These are phyloP conservation scores for Gaultheria prostrata DNA, from an alignment of 148 eudicot genomes.

Conservation along the genomic window DNA sequence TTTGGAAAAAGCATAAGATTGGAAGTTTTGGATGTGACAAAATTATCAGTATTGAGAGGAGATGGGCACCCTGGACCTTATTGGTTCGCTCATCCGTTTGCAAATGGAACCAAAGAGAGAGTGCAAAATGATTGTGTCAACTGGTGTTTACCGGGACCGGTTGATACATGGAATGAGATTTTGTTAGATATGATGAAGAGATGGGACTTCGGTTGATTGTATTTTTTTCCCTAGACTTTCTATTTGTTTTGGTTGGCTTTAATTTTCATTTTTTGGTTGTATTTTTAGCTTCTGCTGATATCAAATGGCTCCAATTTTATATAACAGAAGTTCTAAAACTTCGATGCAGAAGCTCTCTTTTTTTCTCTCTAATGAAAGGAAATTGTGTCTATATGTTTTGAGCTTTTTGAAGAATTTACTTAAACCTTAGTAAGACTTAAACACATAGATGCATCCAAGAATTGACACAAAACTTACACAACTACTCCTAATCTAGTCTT, in stretches of 20 bases:
- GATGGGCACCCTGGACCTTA: slow-evolving; percentile 97
- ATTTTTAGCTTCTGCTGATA: not conserved
- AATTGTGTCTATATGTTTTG: too few relatives aligned
- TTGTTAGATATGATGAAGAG: slow-evolving; percentile 62
- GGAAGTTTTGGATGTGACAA: slow-evolving; percentile 68
- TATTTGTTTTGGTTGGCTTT: not conserved
- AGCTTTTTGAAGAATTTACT: too few relatives aligned
- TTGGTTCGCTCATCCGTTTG: slow-evolving; percentile 71
- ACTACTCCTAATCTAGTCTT: too few relatives aligned
- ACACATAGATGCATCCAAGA: too few relatives aligned
- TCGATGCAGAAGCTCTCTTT: too few relatives aligned
- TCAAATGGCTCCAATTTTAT: not conserved
- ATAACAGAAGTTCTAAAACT: too few relatives aligned
- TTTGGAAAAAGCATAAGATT: slow-evolving; percentile 32
- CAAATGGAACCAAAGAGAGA: slow-evolving; percentile 57
- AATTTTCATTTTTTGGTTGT: not conserved
- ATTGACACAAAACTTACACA: too few relatives aligned
- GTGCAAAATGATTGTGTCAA: slow-evolving; percentile 91
- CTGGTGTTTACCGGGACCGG: slow-evolving; percentile 91
- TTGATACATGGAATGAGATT: slow-evolving; percentile 93
- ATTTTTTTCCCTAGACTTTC: not conserved
- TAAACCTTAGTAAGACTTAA: too few relatives aligned
- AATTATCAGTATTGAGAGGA: slow-evolving; percentile 68
- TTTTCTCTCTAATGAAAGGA: too few relatives aligned
- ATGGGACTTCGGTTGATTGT: slow-evolving; percentile 26